Evolutionary conservation across 169 alveolate genomes (phyloP).

Genomic region (Eimeria mitis): DNA sequence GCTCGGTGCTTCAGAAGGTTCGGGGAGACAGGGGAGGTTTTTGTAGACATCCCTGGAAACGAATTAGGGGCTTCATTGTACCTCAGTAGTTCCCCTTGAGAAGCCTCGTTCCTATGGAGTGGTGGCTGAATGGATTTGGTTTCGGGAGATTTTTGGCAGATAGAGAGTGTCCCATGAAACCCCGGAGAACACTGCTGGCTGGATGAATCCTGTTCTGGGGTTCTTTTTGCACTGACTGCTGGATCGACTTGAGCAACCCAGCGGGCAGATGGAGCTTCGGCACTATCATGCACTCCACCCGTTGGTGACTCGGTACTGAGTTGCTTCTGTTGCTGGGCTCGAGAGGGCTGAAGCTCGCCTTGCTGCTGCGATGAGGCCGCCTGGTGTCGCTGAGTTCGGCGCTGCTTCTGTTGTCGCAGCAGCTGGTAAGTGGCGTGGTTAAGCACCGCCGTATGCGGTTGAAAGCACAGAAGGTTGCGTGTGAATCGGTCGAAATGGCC

Average conservation of each 20-base stretch:
- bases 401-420: conserved; percentile 40
- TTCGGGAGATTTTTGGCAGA: not conserved
- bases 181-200: not conserved
- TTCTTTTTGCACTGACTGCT: not conserved
- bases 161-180: not conserved
- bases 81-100: not conserved
- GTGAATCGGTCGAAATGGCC: conserved; percentile 59
- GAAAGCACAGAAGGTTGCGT: conserved; percentile 42
- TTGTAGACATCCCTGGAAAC: not conserved
- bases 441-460: conserved; percentile 58
- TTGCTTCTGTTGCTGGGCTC: not conserved
- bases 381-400: conserved; percentile 39
- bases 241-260: not conserved
- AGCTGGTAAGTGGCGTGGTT: conserved; percentile 28
- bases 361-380: not conserved
- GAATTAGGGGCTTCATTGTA: not conserved
- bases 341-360: not conserved
- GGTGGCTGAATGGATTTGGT: not conserved
- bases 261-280: not conserved
- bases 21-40: not conserved
- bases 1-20: not conserved
- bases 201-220: not conserved
- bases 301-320: not conserved
- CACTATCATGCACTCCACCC: not conserved
- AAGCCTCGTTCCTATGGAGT: not conserved